Evolutionary conservation across 331 rosid genomes (phyloP).

Genomic region (Phaseolus coccineus): DNA sequence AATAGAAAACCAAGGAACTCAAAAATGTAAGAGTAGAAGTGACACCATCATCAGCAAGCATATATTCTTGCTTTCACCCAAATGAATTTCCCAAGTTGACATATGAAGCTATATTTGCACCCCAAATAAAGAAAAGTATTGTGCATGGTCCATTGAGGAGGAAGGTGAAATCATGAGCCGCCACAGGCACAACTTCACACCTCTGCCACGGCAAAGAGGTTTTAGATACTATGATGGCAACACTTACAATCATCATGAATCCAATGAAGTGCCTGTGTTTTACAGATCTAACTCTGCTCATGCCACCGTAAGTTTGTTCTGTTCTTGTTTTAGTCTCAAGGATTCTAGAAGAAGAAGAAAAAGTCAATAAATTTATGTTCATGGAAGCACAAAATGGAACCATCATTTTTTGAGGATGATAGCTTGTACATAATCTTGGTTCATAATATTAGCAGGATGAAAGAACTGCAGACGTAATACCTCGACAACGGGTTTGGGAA

Average conservation of each 20-base stretch:
- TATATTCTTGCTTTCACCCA: constrained; percentile 40
- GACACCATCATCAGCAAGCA: constrained; percentile 34
- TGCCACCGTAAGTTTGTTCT: constrained; percentile 46
- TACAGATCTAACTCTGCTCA: constrained; percentile 43
- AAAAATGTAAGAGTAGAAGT: constrained; percentile 37
- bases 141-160: constrained; percentile 16
- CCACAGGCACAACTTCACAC: constrained; percentile 44
- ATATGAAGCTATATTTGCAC: constrained; percentile 36
- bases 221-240: constrained; percentile 42
- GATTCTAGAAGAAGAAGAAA: not conserved
- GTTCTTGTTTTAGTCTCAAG: not conserved
- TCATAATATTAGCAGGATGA: constrained; percentile 43
- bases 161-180: constrained; percentile 50
- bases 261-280: constrained; percentile 50
- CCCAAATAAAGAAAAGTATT: constrained; percentile 19
- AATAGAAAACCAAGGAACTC: constrained; percentile 28
- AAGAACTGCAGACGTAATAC: constrained; percentile 30
- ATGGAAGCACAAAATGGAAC: constrained; percentile 14
- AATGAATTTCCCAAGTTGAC: constrained; percentile 6
- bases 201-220: constrained; percentile 37
- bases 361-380: not conserved
- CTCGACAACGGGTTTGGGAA: constrained; percentile 28
- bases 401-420: constrained; percentile 4
- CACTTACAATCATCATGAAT: constrained; percentile 36
- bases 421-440: constrained; percentile 1